These are phyloP conservation scores for Magnusiomyces paraingens DNA, from an alignment of 1,139 yeast genomes.

Conservation along the genomic window DNA sequence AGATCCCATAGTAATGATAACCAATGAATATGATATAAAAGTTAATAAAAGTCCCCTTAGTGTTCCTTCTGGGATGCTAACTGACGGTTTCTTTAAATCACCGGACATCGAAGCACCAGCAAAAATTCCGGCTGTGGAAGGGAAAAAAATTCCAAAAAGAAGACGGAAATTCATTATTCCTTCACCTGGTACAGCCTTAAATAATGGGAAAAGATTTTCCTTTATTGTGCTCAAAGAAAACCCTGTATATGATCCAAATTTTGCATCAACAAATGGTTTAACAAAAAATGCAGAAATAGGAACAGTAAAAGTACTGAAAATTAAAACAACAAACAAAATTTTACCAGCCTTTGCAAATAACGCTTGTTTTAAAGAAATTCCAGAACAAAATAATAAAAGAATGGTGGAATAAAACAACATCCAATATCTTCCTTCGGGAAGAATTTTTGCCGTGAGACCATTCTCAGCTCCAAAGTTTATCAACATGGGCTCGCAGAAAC, in stretches of 20 bases:
- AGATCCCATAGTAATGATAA: slow-evolving; percentile 70
- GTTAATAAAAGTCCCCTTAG: slow-evolving; percentile 72
- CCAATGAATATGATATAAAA: slow-evolving; percentile 63
- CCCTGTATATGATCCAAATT: slow-evolving; percentile 57
- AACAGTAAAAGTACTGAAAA: slow-evolving; percentile 70
- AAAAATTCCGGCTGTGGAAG: slow-evolving; percentile 96
- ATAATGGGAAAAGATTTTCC: slow-evolving; percentile 66
- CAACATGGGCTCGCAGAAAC: slow-evolving; percentile 67
- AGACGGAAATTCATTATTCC: slow-evolving; percentile 70
- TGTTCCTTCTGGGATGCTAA: slow-evolving; percentile 86
- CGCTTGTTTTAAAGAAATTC: slow-evolving; percentile 72
- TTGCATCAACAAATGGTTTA: slow-evolving; percentile 49
- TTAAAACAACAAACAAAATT: slow-evolving; percentile 59
- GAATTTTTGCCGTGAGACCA: slow-evolving; percentile 49
- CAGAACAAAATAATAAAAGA: slow-evolving; percentile 64
- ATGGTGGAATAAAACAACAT: slow-evolving; percentile 57
- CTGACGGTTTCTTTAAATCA: slow-evolving; percentile 78
- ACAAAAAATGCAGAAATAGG: slow-evolving; percentile 71
- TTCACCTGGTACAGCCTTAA: slow-evolving; percentile 84
- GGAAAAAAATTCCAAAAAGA: slow-evolving; percentile 90
- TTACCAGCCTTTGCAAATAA: slow-evolving; percentile 82
- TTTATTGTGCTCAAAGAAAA: slow-evolving; percentile 57
- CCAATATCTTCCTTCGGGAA: slow-evolving; percentile 55
- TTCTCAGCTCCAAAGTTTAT: slow-evolving; percentile 52
- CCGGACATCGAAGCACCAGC: slow-evolving; percentile 99